phyloP scores from a whole-genome alignment of 2,329 filamentous ascomycete species.

The Mycogone perniciosa region DNA sequence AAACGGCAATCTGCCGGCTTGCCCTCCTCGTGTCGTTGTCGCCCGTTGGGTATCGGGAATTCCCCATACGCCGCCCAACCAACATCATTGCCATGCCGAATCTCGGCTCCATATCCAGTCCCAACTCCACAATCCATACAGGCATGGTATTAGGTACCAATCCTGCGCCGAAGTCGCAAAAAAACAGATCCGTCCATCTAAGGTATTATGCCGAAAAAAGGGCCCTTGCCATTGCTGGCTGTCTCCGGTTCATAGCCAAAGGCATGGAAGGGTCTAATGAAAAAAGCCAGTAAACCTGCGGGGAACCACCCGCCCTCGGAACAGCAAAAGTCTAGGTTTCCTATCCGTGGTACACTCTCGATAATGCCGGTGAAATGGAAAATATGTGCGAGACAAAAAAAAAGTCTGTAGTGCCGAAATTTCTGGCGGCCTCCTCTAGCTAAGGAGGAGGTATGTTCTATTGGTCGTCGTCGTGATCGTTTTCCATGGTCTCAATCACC shows the following conservation, averaged over 20 bases:
- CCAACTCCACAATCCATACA: conserved; percentile 8
- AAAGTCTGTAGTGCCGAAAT: no score
- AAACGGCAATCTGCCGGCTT: neutral
- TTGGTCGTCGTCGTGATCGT: conserved; percentile 18
- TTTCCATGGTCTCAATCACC: conserved; percentile 46
- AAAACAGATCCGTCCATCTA: neutral
- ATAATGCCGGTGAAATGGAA: neutral
- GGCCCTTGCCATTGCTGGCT: no score
- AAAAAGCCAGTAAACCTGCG: no score
- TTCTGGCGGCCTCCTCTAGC: neutral
- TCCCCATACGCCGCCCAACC: no score
- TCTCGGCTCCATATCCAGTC: conserved; percentile 2
- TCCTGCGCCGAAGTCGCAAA: conserved; percentile 2
- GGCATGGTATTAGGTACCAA: neutral
- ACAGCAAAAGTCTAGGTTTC: neutral
- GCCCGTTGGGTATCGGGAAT: no score
- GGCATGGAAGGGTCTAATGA: no score
- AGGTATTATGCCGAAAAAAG: conserved; percentile 2
- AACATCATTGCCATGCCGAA: neutral
- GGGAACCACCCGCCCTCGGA: neutral
- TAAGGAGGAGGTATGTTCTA: neutral
- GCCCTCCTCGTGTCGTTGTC: neutral
- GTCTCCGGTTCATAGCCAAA: no score
- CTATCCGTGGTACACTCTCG: neutral
- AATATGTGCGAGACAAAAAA: no score